phyloP scores from a whole-genome alignment of 805 yeast genomes.

The Candida methanosorbosa region DNA sequence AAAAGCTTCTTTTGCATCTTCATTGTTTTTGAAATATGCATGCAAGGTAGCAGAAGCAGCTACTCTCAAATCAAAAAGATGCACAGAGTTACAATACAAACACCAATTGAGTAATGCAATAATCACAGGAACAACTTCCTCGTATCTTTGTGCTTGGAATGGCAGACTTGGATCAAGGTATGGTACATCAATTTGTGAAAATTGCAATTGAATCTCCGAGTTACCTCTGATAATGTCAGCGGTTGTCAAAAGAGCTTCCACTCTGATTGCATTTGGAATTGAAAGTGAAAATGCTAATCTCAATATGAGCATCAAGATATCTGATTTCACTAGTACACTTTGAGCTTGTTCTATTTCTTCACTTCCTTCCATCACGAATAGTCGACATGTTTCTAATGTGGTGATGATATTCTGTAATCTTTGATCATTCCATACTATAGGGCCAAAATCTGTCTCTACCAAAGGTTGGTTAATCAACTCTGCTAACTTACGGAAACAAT shows the following conservation, averaged over 20 bases:
- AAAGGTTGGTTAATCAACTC: slow-evolving; percentile 55
- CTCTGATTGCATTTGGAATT: slow-evolving; percentile 59
- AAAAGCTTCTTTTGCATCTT: slow-evolving; percentile 52
- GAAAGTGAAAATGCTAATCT: slow-evolving; percentile 60
- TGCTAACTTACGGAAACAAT: slow-evolving; percentile 60
- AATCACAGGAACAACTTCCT: slow-evolving; percentile 53
- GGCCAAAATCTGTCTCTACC: slow-evolving; percentile 27
- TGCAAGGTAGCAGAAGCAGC: slow-evolving; percentile 61
- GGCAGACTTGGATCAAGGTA: slow-evolving; percentile 61
- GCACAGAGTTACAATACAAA: slow-evolving; percentile 69
- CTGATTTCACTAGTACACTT: slow-evolving; percentile 45
- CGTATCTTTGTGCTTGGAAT: slow-evolving; percentile 20
- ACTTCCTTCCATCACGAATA: slow-evolving; percentile 67
- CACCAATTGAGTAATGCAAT: slow-evolving; percentile 79
- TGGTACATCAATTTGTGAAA: slow-evolving; percentile 85
- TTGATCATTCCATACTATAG: slow-evolving; percentile 72
- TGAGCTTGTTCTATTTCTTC: slow-evolving; percentile 59
- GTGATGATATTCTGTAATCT: slow-evolving; percentile 56
- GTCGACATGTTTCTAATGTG: slow-evolving; percentile 61
- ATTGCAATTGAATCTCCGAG: slow-evolving; percentile 55
- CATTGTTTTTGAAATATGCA: slow-evolving; percentile 59
- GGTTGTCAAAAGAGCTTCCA: slow-evolving; percentile 61
- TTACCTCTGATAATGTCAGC: slow-evolving; percentile 72
- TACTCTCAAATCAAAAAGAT: slow-evolving; percentile 71
- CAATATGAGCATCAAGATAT: slow-evolving; percentile 56